Conservation (phyloP, 129 eudicot species). For the Flaveria brownii region DNA sequence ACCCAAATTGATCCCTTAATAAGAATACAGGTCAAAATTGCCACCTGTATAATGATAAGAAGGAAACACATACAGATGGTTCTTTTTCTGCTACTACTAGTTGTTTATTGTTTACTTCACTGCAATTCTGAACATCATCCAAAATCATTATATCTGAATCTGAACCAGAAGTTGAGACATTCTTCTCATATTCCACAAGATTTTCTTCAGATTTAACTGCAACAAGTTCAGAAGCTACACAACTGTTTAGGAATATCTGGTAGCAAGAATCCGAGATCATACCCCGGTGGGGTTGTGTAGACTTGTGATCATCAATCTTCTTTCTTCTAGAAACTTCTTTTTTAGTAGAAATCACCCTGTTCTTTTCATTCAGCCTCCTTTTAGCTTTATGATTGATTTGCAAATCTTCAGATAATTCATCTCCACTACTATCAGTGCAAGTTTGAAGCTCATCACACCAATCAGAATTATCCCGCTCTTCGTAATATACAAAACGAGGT, state of each 20-base stretch:
- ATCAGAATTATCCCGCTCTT: slow-evolving; percentile 6
- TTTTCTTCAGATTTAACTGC: slow-evolving; percentile 7
- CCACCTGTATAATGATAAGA: not conserved
- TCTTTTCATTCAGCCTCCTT: slow-evolving; percentile 4
- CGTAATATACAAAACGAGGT: slow-evolving; percentile 22
- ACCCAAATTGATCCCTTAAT: not conserved
- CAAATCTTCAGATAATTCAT: slow-evolving; percentile 10
- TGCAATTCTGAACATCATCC: slow-evolving; percentile 22
- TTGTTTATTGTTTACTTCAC: slow-evolving; percentile 28
- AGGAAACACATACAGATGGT: slow-evolving; percentile 26
- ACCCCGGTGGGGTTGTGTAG: not conserved
- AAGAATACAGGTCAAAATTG: not conserved
- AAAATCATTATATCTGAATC: slow-evolving; percentile 36
- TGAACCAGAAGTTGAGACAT: slow-evolving; percentile 8
- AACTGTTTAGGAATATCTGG: not conserved
- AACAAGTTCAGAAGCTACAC: not conserved
- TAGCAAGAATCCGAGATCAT: slow-evolving; percentile 10
- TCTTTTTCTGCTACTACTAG: slow-evolving; percentile 5
- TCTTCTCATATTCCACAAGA: slow-evolving; percentile 24
- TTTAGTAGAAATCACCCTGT: slow-evolving; percentile 9
- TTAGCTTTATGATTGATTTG: slow-evolving; percentile 13
- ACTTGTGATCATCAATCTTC: not conserved
- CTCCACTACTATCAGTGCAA: slow-evolving; percentile 17
- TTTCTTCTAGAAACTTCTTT: slow-evolving; percentile 16
- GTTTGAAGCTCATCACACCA: slow-evolving; percentile 29